Evolutionary conservation across 257 asterid species (phyloP), one percentile per base, ranked within the genome.

Genomic region (Perilla frutescens): DNA sequence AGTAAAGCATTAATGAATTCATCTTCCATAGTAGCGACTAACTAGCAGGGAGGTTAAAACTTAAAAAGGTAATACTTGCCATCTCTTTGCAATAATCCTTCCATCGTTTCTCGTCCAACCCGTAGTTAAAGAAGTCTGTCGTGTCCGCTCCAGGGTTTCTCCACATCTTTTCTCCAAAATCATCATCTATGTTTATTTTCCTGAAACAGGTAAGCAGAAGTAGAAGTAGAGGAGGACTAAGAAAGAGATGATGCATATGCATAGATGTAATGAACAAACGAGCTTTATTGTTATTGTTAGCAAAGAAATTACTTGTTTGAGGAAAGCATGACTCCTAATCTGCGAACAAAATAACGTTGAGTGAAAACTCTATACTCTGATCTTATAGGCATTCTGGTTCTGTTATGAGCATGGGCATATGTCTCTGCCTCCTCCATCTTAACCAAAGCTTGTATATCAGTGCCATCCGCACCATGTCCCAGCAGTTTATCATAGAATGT

Each of bases 61-160:
- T 67, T 49, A 6, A 31, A 62, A 37, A 48, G 41, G 45, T 49
- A 45, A 50, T 34, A 62, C 79, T 76, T 80, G 72, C 73, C 79
- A 80, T 76, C 58, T 63, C 32, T 70, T 73, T 73, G 77, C 72
- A 62, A 29, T 81, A 81, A 63, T 69, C 68, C 58, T 65, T 74
- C 85, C 85, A 81, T 41, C 51, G 62, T 64, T 73, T 59, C 70
- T 81, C 85, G 49, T 77, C 75, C 64, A 81, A 69, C 32, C 77
- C 80, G 2, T 68, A 81, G 82, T 81, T 81, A 73, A 81, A 81
- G 81, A 72, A 81, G 74, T 81, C 71, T 12, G 80, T 63, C 47
- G 43, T 31, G 74, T 81, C 76, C 40, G 32, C 79, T 20, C 76
- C 77, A 45, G 77, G 79, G 71, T 73, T 73, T 62, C 79, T 76